Conservation (phyloP, 352 stramenopile genomes). For the Phytophthora tentaculata region DNA sequence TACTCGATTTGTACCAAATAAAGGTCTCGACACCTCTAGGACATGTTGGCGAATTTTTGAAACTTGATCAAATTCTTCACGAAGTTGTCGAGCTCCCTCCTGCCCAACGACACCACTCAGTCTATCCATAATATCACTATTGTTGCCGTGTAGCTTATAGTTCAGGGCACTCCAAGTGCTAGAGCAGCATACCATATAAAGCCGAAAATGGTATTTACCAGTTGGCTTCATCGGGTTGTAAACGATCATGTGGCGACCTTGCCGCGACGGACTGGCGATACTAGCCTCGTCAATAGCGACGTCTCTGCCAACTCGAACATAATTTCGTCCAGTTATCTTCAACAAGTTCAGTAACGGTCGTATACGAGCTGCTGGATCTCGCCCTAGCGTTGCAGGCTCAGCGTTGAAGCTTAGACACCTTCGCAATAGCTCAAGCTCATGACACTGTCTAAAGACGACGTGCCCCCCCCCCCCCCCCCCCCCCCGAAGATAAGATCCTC, state of each 20-base stretch:
- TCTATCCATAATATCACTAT: conserved; percentile 12
- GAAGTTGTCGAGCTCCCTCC: neutral
- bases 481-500: neutral
- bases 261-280: neutral
- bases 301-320: neutral
- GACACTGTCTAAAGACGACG: neutral
- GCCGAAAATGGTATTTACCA: conserved; percentile 11
- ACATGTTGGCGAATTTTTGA: no score
- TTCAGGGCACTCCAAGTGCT: conserved; percentile 4
- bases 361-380: neutral
- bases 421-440: conserved; percentile 1
- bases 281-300: conserved; percentile 11
- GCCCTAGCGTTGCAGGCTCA: no score
- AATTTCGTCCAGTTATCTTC: neutral
- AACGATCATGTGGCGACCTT: conserved; percentile 11
- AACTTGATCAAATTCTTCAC: conserved; percentile 4
- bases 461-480: neutral
- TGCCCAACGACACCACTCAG: conserved; percentile 13
- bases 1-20: conserved; percentile 25
- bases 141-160: conserved; percentile 30
- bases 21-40: conserved; percentile 31
- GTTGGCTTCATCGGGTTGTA: conserved; percentile 11
- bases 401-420: conserved; percentile 1
- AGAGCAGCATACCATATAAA: conserved; percentile 5
- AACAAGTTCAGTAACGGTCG: conserved; percentile 1